Evolutionary conservation across 2,329 filamentous ascomycete species (phyloP).

Genomic region (Claviceps sp.): DNA sequence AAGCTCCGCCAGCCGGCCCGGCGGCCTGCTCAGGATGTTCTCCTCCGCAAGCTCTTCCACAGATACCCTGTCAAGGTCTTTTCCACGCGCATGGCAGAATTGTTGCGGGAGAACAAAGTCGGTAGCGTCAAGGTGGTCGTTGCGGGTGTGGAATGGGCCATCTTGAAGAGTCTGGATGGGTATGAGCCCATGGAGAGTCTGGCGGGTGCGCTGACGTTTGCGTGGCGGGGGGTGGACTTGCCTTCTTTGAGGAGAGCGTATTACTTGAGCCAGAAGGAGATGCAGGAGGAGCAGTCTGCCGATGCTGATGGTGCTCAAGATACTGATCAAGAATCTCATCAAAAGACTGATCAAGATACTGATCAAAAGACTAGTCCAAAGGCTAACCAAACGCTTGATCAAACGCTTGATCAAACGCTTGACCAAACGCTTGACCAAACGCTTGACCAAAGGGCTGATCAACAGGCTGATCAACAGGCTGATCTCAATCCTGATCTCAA

Average conservation of each 20-base stretch:
- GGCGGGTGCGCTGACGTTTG: constrained; percentile 12
- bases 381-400: too few species aligned
- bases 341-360: too few species aligned
- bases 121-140: constrained; percentile 7
- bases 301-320: too few species aligned
- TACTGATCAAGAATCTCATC: too few species aligned
- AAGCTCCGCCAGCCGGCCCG: constrained; percentile 15
- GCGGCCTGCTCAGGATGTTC: constrained; percentile 12
- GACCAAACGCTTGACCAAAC: too few species aligned
- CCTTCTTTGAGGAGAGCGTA: not conserved
- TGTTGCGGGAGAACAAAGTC: constrained; percentile 11
- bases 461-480: too few species aligned
- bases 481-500: too few species aligned
- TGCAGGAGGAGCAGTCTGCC: not conserved
- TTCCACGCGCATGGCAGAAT: constrained; percentile 12
- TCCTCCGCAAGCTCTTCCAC: constrained; percentile 13
- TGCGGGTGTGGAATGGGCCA: constrained; percentile 16
- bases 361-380: too few species aligned
- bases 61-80: constrained; percentile 17
- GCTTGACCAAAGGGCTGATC: too few species aligned
- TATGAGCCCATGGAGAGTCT: constrained; percentile 18
- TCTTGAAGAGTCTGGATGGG: constrained; percentile 16
- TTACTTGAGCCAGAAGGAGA: not conserved
- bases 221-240: constrained; percentile 15
- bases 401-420: too few species aligned